Conservation (phyloP, 192 early-diverging fungal species). For the Mortierella claussenii region DNA sequence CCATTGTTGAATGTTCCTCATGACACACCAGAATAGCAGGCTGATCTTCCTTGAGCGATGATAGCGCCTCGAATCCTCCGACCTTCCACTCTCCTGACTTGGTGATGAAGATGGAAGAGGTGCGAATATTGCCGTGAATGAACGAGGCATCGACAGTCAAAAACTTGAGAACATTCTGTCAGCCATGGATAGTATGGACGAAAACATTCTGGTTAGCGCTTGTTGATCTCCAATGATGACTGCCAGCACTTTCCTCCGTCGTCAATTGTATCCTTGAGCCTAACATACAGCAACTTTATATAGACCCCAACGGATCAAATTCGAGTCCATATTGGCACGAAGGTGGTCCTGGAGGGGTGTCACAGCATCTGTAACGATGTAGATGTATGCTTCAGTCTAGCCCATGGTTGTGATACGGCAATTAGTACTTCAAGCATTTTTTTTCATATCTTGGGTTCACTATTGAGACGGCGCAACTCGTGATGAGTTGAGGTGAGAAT, state of each 20-base stretch:
- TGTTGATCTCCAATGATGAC: too few species aligned
- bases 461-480: background rate
- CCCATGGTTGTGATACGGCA: background rate
- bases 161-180: constrained; percentile 85
- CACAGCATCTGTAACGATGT: constrained; percentile 91
- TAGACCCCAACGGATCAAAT: constrained; percentile 85
- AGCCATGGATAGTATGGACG: background rate
- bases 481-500: background rate
- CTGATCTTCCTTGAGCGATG: constrained; percentile 75
- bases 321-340: constrained; percentile 59
- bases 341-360: constrained; percentile 72
- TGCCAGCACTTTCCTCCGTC: too few species aligned
- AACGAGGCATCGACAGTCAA: constrained; percentile 86
- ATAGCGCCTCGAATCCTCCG: constrained; percentile 86
- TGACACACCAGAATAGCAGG: constrained; percentile 66
- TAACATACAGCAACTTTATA: constrained; percentile 86
- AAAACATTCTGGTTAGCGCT: too few species aligned
- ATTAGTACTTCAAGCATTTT: too few species aligned
- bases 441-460: too few species aligned
- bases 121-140: constrained; percentile 88
- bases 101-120: constrained; percentile 85
- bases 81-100: constrained; percentile 96
- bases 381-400: constrained; percentile 76
- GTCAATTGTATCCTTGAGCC: background rate
- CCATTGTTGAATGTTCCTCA: background rate